Conservation (phyloP, 1,284 basidiomycete genomes). For the Cutaneotrichosporon sp. region DNA sequence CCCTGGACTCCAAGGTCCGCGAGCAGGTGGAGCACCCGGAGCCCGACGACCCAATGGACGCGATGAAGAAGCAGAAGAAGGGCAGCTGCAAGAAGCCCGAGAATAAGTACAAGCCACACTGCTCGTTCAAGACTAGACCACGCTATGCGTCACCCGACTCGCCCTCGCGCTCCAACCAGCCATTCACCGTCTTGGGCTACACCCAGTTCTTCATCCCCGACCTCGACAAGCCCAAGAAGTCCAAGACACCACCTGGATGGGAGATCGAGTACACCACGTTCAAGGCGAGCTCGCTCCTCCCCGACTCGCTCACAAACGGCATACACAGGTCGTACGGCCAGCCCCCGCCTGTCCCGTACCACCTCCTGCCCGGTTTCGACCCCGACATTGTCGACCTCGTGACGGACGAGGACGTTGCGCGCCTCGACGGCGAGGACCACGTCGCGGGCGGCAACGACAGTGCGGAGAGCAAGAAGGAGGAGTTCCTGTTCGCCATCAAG, state of each 20-base stretch:
- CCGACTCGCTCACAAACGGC: slow-evolving; percentile 20
- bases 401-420: slow-evolving; percentile 6
- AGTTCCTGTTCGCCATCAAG: slow-evolving; percentile 50
- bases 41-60: slow-evolving; percentile 25
- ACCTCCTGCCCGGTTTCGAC: slow-evolving; percentile 62
- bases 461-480: slow-evolving; percentile 14
- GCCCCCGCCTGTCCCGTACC: slow-evolving; percentile 63
- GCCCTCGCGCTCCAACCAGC: slow-evolving; percentile 42
- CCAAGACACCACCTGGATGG: slow-evolving; percentile 65
- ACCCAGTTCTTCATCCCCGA: slow-evolving; percentile 74
- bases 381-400: slow-evolving; percentile 20
- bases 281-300: slow-evolving; percentile 54
- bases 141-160: slow-evolving; percentile 47
- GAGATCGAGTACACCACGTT: slow-evolving; percentile 79
- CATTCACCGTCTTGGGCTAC: slow-evolving; percentile 46
- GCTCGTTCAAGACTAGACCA: slow-evolving; percentile 47
- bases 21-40: slow-evolving; percentile 8
- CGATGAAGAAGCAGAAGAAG: slow-evolving; percentile 37
- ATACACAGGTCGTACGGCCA: slow-evolving; percentile 19
- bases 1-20: slow-evolving; percentile 30
- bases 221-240: slow-evolving; percentile 58
- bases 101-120: slow-evolving; percentile 53
- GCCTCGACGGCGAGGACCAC: slow-evolving; percentile 8
- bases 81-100: slow-evolving; percentile 42
- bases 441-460: neutral